A percentile compares a stretch with the other conserved stretches of the same genome.
Conservation (phyloP, 306 rosid species). For the Mucuna pruriens region DNA sequence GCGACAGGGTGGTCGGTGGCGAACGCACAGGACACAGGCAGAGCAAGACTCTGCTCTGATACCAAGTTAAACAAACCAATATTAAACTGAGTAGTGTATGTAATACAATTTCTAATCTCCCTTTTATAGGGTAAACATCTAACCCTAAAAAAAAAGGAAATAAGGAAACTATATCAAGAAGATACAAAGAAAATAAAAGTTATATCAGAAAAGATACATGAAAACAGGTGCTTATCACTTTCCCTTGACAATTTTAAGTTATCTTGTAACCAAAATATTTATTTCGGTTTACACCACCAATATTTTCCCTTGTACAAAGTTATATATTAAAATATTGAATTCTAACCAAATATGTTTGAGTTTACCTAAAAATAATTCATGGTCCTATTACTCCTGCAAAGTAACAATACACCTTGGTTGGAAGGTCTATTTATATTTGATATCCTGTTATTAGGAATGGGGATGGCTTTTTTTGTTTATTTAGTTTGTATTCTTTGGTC, state of each 20-base stretch:
- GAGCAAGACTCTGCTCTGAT: too few relatives aligned
- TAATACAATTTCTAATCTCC: too few relatives aligned
- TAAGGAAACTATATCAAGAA: too few relatives aligned
- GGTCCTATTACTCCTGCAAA: neutral
- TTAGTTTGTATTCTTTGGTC: constrained; percentile 21
- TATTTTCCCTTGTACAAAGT: neutral
- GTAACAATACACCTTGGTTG: neutral
- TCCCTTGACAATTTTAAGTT: neutral
- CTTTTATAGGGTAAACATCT: too few relatives aligned
- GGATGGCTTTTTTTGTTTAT: constrained; percentile 5
- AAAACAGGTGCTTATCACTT: too few relatives aligned
- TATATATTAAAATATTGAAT: neutral
- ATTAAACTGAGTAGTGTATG: too few relatives aligned
- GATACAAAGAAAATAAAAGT: too few relatives aligned
- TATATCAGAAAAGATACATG: too few relatives aligned
- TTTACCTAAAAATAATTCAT: neutral
- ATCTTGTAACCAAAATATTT: neutral
- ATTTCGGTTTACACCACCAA: neutral
- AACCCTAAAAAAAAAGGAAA: too few relatives aligned
- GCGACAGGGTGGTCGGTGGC: too few relatives aligned
- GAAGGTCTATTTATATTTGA: constrained; percentile 15
- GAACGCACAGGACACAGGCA: too few relatives aligned
- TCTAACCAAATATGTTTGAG: neutral
- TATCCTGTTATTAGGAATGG: neutral
- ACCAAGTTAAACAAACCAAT: too few relatives aligned